Base-by-base conservation (phyloP, 2,329 filamentous ascomycete genomes). In the Thielaviopsis euricoi region DNA sequence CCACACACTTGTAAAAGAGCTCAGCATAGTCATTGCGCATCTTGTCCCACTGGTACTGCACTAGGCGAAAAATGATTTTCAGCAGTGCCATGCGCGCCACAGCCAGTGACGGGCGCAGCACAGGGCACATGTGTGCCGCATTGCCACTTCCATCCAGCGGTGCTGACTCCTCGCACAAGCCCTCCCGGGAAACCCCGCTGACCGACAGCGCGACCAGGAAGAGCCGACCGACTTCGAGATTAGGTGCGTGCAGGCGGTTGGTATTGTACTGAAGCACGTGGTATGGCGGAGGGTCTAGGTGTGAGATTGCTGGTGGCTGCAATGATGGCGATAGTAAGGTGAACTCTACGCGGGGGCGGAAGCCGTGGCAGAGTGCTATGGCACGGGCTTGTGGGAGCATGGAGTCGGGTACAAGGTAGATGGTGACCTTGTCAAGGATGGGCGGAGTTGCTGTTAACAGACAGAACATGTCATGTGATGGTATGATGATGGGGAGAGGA, bases 1-100 rank as follows among this genome's bases (percentile, higher is more conserved):
- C 43, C 5, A 60, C n/a, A 53, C 59, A 60, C 26, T 58, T 60
- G 53, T 60, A 57, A 17, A 60, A 55, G 25, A 60, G 37, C 53
- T 60, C 56, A 12, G 59, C 52, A 43, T 60, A 60, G 22, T 60
- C 56, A 52, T 58, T 60, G 25, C 53, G 54, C 40, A 58, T 60
- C 26, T 56, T 52, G 7, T 55, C 50, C 26, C 56, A n/a, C 22
- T 60, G 59, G 15, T 55, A 56, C 23, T 55, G 53, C 33, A 58
- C 53, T 25, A 60, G 52, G 13, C 53, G 48, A 15, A 60, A 25
- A 6, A 50, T 21, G 21, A 60, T 56, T 10, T 53, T 52, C n/a
- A 55, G 33, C 33, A 60, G 49, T 6, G 53, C 56, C n/a, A 52
- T 48, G 13, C 56, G 48, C 6, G 59, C 53, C 7, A 53, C 43